Percentiles rank a stretch among this genome's conserved stretches.
These are phyloP conservation scores for Patellifolia procumbens DNA, from an alignment of 179 eudicot genomes.

Conservation along the genomic window DNA sequence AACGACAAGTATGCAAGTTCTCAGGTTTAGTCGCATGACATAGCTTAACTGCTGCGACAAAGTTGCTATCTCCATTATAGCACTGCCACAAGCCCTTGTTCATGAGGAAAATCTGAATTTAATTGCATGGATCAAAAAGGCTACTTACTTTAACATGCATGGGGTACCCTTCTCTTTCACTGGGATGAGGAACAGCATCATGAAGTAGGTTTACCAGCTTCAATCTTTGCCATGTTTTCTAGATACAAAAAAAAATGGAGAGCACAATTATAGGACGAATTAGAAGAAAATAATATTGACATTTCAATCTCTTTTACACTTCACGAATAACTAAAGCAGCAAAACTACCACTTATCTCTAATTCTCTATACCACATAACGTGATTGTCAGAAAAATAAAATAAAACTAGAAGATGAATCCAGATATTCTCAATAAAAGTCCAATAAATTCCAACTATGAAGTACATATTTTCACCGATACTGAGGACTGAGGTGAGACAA, in stretches of 20 bases:
- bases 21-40: background rate
- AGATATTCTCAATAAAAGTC: background rate
- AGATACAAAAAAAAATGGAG: constrained; percentile 11
- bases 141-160: constrained; percentile 83
- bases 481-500: background rate
- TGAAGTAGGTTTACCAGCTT: constrained; percentile 59
- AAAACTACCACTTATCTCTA: background rate
- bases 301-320: background rate
- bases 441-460: background rate
- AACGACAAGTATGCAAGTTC: too few relatives aligned
- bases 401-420: background rate
- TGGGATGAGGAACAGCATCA: constrained; percentile 82
- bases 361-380: too few relatives aligned
- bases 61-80: background rate
- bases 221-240: constrained; percentile 94
- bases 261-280: background rate
- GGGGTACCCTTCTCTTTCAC: constrained; percentile 64
- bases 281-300: background rate
- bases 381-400: too few relatives aligned
- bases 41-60: background rate
- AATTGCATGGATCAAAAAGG: background rate
- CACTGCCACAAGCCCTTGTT: background rate
- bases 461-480: background rate
- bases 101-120: background rate
- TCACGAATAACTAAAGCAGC: background rate